Conservation (phyloP, 495 filamentous ascomycete genomes). For the Hypoxylon lienhwacheense region DNA sequence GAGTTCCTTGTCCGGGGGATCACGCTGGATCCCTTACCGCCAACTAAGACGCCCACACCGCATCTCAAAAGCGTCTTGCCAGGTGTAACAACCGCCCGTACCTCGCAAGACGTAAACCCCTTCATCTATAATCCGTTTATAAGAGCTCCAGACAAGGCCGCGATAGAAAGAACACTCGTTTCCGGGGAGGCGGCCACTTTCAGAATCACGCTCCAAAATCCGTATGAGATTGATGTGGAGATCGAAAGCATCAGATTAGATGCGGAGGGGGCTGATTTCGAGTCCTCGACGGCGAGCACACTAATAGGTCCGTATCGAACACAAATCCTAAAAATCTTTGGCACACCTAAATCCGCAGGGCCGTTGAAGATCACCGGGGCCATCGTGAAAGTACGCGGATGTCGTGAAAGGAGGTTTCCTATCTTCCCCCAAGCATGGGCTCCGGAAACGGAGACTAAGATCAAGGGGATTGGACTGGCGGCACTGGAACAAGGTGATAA, state of each 20-base stretch:
- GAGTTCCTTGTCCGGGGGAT: conserved; percentile 88
- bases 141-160: conserved; percentile 60
- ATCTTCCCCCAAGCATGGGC: conserved; percentile 79
- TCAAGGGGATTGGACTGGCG: conserved; percentile 70
- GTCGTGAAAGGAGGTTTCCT: conserved; percentile 76
- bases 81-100: conserved; percentile 55
- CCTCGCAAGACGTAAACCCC: conserved; percentile 68
- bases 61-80: conserved; percentile 73
- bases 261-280: conserved; percentile 69
- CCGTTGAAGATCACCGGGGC: conserved; percentile 75
- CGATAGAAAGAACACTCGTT: conserved; percentile 68
- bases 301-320: conserved; percentile 76
- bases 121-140: conserved; percentile 93
- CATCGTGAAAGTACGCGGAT: conserved; percentile 75
- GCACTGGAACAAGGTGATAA: conserved; percentile 54
- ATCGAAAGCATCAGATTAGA: conserved; percentile 80
- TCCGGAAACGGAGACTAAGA: conserved; percentile 68
- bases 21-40: conserved; percentile 58
- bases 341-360: conserved; percentile 66
- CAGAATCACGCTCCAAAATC: conserved; percentile 83
- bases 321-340: conserved; percentile 72
- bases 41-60: conserved; percentile 61
- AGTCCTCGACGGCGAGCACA: conserved; percentile 64
- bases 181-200: conserved; percentile 76
- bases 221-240: conserved; percentile 88